Percentiles rank a stretch among this genome's conserved stretches.
phyloP scores from a whole-genome alignment of 805 yeast species.

The Lachancea cidri region DNA sequence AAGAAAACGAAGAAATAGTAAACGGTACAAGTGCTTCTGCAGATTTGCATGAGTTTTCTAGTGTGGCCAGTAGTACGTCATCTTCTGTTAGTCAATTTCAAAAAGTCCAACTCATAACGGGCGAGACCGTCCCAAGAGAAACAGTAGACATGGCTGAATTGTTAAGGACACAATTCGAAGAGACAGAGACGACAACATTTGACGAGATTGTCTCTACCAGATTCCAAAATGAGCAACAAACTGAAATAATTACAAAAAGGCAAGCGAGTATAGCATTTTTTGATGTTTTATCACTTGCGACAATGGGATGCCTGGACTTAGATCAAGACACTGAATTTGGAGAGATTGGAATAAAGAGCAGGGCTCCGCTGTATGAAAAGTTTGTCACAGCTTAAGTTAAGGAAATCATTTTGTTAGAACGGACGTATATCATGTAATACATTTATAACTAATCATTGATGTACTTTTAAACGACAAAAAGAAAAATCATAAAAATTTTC shows the following conservation, averaged over 20 bases:
- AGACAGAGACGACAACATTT: slow-evolving; percentile 12
- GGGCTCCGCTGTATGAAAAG: slow-evolving; percentile 35
- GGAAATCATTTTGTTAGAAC: background rate
- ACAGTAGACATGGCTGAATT: slow-evolving; percentile 27
- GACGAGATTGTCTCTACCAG: slow-evolving; percentile 11
- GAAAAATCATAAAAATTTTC: background rate
- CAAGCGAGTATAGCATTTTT: slow-evolving; percentile 50
- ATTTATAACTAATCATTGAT: background rate
- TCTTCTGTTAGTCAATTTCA: background rate
- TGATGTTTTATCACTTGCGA: slow-evolving; percentile 76
- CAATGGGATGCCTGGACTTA: slow-evolving; percentile 62
- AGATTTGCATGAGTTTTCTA: slow-evolving; percentile 6
- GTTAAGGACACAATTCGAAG: slow-evolving; percentile 17
- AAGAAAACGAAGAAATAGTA: slow-evolving; percentile 7
- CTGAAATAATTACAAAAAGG: slow-evolving; percentile 12
- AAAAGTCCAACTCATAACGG: background rate
- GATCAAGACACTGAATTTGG: slow-evolving; percentile 59
- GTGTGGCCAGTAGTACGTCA: background rate
- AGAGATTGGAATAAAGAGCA: slow-evolving; percentile 48
- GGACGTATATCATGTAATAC: too few species aligned
- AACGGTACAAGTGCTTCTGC: slow-evolving; percentile 10
- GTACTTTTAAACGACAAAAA: background rate
- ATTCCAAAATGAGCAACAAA: slow-evolving; percentile 1
- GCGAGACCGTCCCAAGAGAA: slow-evolving; percentile 23
- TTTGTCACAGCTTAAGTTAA: slow-evolving; percentile 18